Percentiles rank a stretch among this genome's conserved stretches.
phyloP scores from a whole-genome alignment of 2,329 filamentous ascomycete species.

The Teratosphaeria gauchensis region DNA sequence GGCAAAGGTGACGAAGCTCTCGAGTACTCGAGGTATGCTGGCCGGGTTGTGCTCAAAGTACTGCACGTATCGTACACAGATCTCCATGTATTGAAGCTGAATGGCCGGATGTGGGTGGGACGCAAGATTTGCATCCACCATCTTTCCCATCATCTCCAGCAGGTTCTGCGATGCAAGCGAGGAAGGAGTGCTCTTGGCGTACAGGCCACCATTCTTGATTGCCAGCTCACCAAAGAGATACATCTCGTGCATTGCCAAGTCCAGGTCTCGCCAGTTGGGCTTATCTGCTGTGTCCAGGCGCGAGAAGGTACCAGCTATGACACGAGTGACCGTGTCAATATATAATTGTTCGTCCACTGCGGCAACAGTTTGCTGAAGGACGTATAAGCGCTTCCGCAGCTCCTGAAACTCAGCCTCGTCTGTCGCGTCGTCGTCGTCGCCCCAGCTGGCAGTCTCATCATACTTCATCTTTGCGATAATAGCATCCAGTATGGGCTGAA shows the following conservation, averaged over 20 bases:
- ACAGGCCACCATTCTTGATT: conserved; percentile 78
- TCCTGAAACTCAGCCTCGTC: conserved; percentile 98
- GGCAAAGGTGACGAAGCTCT: conserved; percentile 82
- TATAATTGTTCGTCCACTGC: conserved; percentile 81
- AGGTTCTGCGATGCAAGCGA: conserved; percentile 71
- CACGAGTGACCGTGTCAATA: conserved; percentile 74
- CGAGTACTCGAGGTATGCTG: conserved; percentile 75
- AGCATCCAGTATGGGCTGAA: conserved; percentile 79
- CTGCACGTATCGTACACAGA: conserved; percentile 83
- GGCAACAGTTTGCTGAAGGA: conserved; percentile 85
- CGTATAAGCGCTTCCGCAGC: conserved; percentile 77
- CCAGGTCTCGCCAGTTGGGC: conserved; percentile 90
- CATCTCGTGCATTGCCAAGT: conserved; percentile 91
- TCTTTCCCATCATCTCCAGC: conserved; percentile 85
- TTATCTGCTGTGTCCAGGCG: conserved; percentile 65
- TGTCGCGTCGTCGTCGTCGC: conserved; percentile 74
- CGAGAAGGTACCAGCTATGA: conserved; percentile 81
- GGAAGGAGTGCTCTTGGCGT: conserved; percentile 72
- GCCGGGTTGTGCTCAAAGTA: conserved; percentile 82
- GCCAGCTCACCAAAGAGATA: conserved; percentile 90
- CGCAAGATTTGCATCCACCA: conserved; percentile 85
- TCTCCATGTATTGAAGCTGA: conserved; percentile 95
- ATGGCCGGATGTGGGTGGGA: conserved; percentile 84
- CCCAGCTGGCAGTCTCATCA: conserved; percentile 89
- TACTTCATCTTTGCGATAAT: conserved; percentile 96